phyloP scores from a whole-genome alignment of 1,284 basidiomycete species.

The Cryptococcus depauperatus region DNA sequence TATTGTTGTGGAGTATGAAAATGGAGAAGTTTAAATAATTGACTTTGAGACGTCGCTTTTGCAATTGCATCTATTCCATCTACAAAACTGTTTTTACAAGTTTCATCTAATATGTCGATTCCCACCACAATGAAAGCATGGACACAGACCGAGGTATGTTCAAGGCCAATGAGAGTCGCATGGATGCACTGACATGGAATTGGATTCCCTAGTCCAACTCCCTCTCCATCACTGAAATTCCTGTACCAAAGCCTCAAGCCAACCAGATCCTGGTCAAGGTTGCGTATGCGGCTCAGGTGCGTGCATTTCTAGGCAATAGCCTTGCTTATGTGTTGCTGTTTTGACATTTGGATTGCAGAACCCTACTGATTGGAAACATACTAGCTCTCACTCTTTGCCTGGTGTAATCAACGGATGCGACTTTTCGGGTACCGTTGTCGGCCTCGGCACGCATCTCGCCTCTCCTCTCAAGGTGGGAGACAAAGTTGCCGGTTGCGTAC shows the following conservation, averaged over 20 bases:
- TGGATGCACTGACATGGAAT: too few species aligned
- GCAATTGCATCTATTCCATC: too few species aligned
- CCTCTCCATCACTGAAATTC: conserved; percentile 22
- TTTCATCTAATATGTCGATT: too few species aligned
- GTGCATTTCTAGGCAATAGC: conserved; percentile 3
- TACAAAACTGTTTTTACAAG: too few species aligned
- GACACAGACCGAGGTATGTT: too few species aligned
- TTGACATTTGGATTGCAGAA: conserved; percentile 14
- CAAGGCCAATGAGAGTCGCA: too few species aligned
- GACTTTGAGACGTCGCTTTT: too few species aligned
- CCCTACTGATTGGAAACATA: conserved; percentile 41
- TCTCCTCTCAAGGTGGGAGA: conserved; percentile 45
- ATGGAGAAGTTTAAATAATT: too few species aligned
- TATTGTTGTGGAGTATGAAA: too few species aligned
- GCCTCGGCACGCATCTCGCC: conserved; percentile 39
- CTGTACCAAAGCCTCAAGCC: conserved; percentile 27
- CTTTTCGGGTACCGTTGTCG: conserved; percentile 47
- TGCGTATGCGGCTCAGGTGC: conserved; percentile 32
- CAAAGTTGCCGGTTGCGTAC: conserved; percentile 48
- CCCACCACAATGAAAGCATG: conserved; percentile 32
- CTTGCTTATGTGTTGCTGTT: not conserved
- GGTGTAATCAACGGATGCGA: conserved; percentile 48
- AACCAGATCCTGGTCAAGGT: conserved; percentile 43
- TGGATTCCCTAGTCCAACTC: not conserved
- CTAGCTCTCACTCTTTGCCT: conserved; percentile 23